These are phyloP conservation scores for Capsicum pubescens DNA, from an alignment of 257 asterid genomes.

Conservation along the genomic window DNA sequence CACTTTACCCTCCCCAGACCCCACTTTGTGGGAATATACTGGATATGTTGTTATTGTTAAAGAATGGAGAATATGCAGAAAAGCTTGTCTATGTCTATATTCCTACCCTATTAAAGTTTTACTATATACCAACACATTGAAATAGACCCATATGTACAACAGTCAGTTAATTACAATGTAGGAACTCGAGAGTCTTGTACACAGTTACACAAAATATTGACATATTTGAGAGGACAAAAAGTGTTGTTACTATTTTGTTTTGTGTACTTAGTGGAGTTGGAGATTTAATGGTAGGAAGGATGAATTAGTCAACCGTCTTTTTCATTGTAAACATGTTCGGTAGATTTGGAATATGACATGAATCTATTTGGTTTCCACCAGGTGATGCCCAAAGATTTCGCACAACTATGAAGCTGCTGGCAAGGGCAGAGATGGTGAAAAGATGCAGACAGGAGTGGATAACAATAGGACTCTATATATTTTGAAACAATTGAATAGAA, in stretches of 20 bases:
- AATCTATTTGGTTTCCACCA: no score
- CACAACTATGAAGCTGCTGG: no score
- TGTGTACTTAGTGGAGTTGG: neutral
- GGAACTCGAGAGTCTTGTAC: slow-evolving; percentile 1
- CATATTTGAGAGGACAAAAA: slow-evolving; percentile 7
- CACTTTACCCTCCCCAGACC: no score
- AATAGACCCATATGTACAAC: neutral
- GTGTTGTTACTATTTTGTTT: neutral
- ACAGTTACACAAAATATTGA: slow-evolving; percentile 13
- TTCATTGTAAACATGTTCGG: no score
- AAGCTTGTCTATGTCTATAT: neutral
- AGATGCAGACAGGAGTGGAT: no score
- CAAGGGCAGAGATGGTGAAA: no score
- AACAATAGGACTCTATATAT: no score
- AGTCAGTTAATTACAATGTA: neutral
- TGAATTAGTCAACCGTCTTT: neutral
- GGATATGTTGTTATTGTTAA: no score
- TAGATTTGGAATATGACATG: no score
- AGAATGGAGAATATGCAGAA: neutral
- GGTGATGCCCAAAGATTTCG: no score
- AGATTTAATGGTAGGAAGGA: neutral
- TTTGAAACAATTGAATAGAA: no score
- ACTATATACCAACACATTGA: neutral
- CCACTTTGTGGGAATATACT: no score
- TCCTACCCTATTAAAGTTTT: neutral